Percentiles rank a stretch among this genome's conserved stretches.
phyloP scores from a whole-genome alignment of 1,139 yeast genomes.

The Zhuliangozyma parablackwelliae region DNA sequence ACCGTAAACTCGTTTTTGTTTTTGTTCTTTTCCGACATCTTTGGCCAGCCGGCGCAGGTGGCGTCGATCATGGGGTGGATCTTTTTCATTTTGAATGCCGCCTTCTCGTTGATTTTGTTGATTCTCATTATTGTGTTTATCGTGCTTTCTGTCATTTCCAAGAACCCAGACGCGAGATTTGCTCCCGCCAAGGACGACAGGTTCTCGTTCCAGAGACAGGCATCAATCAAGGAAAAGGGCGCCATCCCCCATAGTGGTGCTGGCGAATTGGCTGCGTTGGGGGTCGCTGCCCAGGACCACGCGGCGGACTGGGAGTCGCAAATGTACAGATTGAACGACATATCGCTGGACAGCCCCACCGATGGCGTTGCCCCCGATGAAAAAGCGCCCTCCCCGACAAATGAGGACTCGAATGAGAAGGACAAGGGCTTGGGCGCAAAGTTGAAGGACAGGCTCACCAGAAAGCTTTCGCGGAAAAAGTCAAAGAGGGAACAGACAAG shows the following conservation, averaged over 20 bases:
- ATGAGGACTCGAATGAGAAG: slow-evolving; percentile 10
- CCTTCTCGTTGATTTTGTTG: slow-evolving; percentile 62
- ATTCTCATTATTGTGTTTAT: slow-evolving; percentile 58
- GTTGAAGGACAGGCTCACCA: slow-evolving; percentile 7
- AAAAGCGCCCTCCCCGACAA: slow-evolving; percentile 18
- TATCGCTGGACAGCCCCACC: slow-evolving; percentile 10
- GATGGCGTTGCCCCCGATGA: slow-evolving; percentile 14
- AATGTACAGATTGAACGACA: slow-evolving; percentile 48
- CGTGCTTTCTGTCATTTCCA: slow-evolving; percentile 53
- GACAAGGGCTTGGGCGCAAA: slow-evolving; percentile 11
- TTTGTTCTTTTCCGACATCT: slow-evolving; percentile 68
- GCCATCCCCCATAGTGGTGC: slow-evolving; percentile 15
- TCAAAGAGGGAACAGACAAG: slow-evolving; percentile 10
- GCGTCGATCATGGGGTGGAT: slow-evolving; percentile 78
- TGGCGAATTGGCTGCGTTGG: slow-evolving; percentile 63
- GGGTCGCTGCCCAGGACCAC: slow-evolving; percentile 70
- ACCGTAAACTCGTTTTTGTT: slow-evolving; percentile 70
- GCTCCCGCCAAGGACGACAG: slow-evolving; percentile 83
- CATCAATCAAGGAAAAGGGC: slow-evolving; percentile 21
- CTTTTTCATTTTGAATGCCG: slow-evolving; percentile 73
- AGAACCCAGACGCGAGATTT: slow-evolving; percentile 79
- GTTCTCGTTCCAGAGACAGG: slow-evolving; percentile 69
- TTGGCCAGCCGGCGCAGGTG: slow-evolving; percentile 64
- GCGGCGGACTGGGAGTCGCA: slow-evolving; percentile 65
- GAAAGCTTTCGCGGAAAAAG: slow-evolving; percentile 23